Conservation (phyloP, 1,139 yeast genomes). For the Saccharomyces pastorianus region DNA sequence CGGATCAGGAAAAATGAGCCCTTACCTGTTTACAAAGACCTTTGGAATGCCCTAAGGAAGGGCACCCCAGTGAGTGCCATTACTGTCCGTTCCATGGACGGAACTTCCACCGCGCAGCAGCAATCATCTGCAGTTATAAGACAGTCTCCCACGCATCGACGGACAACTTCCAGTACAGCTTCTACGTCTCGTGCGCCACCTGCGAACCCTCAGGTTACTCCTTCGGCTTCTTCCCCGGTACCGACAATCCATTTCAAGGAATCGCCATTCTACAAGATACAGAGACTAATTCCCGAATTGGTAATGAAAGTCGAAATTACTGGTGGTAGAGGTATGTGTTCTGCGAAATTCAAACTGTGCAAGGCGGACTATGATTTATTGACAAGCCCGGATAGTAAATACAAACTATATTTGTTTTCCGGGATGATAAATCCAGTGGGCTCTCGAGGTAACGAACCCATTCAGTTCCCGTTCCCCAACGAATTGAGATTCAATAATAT, state of each 20-base stretch:
- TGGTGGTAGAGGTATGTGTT: constrained; percentile 37
- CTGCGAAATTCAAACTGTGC: constrained; percentile 35
- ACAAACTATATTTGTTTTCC: constrained; percentile 39
- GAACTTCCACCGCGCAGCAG: constrained; percentile 12
- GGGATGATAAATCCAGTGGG: constrained; percentile 33
- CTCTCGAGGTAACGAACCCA: constrained; percentile 7
- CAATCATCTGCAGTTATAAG: constrained; percentile 1
- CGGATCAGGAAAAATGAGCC: constrained; percentile 34
- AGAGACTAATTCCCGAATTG: constrained; percentile 38
- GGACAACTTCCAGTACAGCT: not conserved
- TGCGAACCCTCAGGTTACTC: not conserved
- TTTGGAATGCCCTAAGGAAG: constrained; percentile 19
- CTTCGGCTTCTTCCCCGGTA: not conserved
- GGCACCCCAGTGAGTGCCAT: constrained; percentile 20
- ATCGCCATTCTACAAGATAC: constrained; percentile 44
- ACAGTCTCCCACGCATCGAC: not conserved
- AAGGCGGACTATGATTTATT: constrained; percentile 34
- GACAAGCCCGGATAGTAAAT: constrained; percentile 22
- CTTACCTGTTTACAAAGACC: constrained; percentile 36
- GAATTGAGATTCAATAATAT: constrained; percentile 46
- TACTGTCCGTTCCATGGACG: constrained; percentile 16
- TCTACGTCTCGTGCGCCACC: not conserved
- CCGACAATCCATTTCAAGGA: constrained; percentile 34
- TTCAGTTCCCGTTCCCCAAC: constrained; percentile 42
- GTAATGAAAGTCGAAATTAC: constrained; percentile 36